phyloP scores from a whole-genome alignment of 495 filamentous ascomycete genomes.

The Aspergillus indologenus region DNA sequence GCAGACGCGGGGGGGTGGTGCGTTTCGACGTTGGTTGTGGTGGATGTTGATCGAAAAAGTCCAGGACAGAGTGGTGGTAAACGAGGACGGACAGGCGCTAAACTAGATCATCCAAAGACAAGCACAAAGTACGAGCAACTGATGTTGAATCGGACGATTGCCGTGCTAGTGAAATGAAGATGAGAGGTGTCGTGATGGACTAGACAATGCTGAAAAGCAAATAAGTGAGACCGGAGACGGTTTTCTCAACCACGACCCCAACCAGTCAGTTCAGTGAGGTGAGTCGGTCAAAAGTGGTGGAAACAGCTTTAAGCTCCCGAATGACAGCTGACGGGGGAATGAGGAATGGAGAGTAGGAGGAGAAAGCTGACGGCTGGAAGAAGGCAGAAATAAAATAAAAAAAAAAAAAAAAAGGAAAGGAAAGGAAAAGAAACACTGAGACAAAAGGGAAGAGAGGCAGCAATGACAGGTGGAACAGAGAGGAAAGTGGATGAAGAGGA shows the following conservation, averaged over 20 bases:
- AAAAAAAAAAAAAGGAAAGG: neutral
- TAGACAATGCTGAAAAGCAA: neutral
- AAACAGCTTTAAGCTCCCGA: constrained; percentile 3
- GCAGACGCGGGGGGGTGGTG: constrained; percentile 18
- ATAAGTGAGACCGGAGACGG: neutral
- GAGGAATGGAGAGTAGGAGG: constrained; percentile 5
- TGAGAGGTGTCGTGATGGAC: neutral
- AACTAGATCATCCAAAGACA: constrained; percentile 7
- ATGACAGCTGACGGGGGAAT: constrained; percentile 4
- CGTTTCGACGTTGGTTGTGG: neutral
- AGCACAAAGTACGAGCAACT: constrained; percentile 11
- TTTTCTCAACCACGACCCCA: constrained; percentile 7
- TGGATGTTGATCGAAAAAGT: constrained; percentile 9
- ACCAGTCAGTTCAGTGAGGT: constrained; percentile 1
- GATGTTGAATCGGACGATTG: constrained; percentile 11
- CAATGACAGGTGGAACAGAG: constrained; percentile 19
- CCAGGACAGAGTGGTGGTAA: constrained; percentile 14
- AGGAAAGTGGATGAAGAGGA: constrained; percentile 14
- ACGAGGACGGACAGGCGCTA: constrained; percentile 2
- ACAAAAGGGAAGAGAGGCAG: constrained; percentile 15
- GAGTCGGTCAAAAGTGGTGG: too few relatives aligned
- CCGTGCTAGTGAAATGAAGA: constrained; percentile 14
- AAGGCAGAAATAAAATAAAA: constrained; percentile 10
- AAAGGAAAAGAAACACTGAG: constrained; percentile 12
- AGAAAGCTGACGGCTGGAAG: constrained; percentile 16